Percentiles rank a stretch among this genome's conserved stretches.
These are phyloP conservation scores for Xylaria digitata DNA, from an alignment of 2,329 filamentous ascomycete genomes.

Conservation along the genomic window DNA sequence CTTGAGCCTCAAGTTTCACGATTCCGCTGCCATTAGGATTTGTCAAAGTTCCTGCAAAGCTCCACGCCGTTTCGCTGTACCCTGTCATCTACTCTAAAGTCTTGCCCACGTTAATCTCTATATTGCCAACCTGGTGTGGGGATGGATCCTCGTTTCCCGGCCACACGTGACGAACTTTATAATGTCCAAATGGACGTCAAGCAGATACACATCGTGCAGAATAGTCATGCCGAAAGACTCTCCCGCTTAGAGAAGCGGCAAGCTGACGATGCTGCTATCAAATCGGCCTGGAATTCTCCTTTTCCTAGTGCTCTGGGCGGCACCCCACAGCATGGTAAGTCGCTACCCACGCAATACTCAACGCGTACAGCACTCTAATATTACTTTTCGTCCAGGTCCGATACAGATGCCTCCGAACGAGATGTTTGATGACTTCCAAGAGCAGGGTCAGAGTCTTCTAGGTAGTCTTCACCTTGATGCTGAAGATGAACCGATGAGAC, in stretches of 20 bases:
- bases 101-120: conserved; percentile 34
- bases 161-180: conserved; percentile 73
- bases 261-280: conserved; percentile 74
- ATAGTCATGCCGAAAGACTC: conserved; percentile 70
- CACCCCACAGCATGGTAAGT: conserved; percentile 86
- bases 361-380: conserved; percentile 8
- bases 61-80: conserved; percentile 23
- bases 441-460: conserved; percentile 82
- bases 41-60: conserved; percentile 26
- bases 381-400: conserved; percentile 67
- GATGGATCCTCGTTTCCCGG: conserved; percentile 73
- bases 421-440: conserved; percentile 90
- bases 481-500: conserved; percentile 85
- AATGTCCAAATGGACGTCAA: conserved; percentile 77
- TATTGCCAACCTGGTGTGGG: conserved; percentile 50
- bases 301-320: conserved; percentile 88
- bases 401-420: conserved; percentile 83
- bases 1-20: conserved; percentile 34
- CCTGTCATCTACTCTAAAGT: conserved; percentile 25
- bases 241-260: conserved; percentile 73
- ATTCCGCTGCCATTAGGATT: conserved; percentile 22
- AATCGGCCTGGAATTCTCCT: conserved; percentile 93
- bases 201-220: conserved; percentile 72
- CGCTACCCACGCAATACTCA: conserved; percentile 23
- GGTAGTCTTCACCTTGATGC: conserved; percentile 85